A percentile compares a stretch with the other conserved stretches of the same genome.
Evolutionary conservation across 208 protist genomes (phyloP).

Genomic region (Leishmania tropica): DNA sequence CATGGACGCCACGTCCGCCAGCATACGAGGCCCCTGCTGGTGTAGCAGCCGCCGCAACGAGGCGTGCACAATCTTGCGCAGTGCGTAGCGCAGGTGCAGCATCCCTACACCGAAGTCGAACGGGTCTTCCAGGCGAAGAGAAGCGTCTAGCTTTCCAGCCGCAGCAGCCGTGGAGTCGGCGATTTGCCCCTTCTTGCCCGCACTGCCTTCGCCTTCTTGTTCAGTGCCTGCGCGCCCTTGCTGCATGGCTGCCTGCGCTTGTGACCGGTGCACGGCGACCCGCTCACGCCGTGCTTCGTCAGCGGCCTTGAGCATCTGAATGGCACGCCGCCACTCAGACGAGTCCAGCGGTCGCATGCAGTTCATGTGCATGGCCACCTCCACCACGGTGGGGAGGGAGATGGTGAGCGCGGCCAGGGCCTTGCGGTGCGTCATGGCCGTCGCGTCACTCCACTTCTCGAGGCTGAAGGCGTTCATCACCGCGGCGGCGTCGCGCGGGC

Average conservation of each 20-base stretch:
- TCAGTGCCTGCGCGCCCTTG: neutral
- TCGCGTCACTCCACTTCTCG: conserved; percentile 41
- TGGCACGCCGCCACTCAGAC: conserved; percentile 48
- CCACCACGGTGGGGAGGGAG: conserved; percentile 65
- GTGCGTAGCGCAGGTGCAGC: conserved; percentile 83
- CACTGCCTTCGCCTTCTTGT: neutral
- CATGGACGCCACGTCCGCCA: conserved; percentile 74
- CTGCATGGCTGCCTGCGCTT: conserved; percentile 33
- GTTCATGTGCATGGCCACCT: conserved; percentile 73
- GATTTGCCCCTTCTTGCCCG: neutral
- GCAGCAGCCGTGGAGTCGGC: neutral
- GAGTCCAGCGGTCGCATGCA: conserved; percentile 44
- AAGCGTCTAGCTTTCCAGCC: conserved; percentile 48
- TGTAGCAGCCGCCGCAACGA: conserved; percentile 66
- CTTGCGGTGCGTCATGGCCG: conserved; percentile 61
- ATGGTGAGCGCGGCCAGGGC: conserved; percentile 67
- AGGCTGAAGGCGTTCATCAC: conserved; percentile 46
- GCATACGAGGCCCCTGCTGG: conserved; percentile 52
- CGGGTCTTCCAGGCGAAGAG: conserved; percentile 74
- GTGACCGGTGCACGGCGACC: conserved; percentile 45
- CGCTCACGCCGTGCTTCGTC: conserved; percentile 75
- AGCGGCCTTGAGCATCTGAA: conserved; percentile 68
- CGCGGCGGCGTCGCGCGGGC: conserved; percentile 15
- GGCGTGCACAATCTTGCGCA: conserved; percentile 85
- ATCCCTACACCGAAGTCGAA: conserved; percentile 78